A percentile compares a stretch with the other conserved stretches of the same genome.
phyloP scores from a whole-genome alignment of 768 basidiomycete species.

The Mycena haematopus region DNA sequence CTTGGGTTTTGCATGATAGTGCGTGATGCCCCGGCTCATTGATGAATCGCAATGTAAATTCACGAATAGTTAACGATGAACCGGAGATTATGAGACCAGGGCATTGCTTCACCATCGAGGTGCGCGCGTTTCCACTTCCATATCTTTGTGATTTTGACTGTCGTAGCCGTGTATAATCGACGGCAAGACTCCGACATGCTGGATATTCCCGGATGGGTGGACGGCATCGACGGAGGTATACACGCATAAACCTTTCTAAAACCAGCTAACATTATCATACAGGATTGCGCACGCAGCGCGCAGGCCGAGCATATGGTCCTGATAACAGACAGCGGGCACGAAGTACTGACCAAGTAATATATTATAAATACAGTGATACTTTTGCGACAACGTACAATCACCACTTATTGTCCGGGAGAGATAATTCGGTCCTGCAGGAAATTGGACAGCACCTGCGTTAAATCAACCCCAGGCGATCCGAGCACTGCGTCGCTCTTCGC shows the following conservation, averaged over 20 bases:
- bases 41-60: not conserved
- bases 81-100: constrained; percentile 84
- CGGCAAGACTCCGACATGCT: constrained; percentile 68
- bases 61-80: constrained; percentile 72
- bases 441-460: constrained; percentile 63
- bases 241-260: not conserved
- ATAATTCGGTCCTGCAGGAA: constrained; percentile 72
- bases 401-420: constrained; percentile 42
- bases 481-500: constrained; percentile 60
- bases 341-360: constrained; percentile 67
- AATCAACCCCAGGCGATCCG: constrained; percentile 55
- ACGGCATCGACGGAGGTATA: constrained; percentile 85
- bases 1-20: constrained; percentile 86
- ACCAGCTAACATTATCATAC: not conserved
- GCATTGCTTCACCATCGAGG: constrained; percentile 94
- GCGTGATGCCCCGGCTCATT: constrained; percentile 31
- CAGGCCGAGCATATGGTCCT: constrained; percentile 91
- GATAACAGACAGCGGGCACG: constrained; percentile 79
- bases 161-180: constrained; percentile 77
- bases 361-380: constrained; percentile 24
- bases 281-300: constrained; percentile 84
- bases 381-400: constrained; percentile 26
- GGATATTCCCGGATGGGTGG: constrained; percentile 93
- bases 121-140: constrained; percentile 34
- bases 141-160: constrained; percentile 3